Evolutionary conservation across 345 rosid genomes (phyloP).

Genomic region (Camelina sativa): DNA sequence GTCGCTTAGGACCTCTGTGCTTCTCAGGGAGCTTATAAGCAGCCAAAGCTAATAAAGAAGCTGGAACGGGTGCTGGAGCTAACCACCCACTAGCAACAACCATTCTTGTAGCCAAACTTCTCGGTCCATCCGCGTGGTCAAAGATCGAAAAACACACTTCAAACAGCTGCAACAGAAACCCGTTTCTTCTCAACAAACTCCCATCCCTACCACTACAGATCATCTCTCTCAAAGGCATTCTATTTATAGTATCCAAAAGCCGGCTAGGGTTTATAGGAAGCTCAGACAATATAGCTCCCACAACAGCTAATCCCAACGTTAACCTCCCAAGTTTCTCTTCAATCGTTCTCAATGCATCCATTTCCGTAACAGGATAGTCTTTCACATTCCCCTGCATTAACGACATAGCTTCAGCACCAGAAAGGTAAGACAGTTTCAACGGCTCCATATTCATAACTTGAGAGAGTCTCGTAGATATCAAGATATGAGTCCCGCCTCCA

Average conservation of each 20-base stretch:
- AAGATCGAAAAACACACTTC: slow-evolving; percentile 97
- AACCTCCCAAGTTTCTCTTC: slow-evolving; percentile 89
- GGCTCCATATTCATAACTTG: slow-evolving; percentile 90
- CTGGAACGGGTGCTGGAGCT: slow-evolving; percentile 81
- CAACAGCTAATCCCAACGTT: slow-evolving; percentile 77
- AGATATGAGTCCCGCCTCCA: slow-evolving; percentile 89
- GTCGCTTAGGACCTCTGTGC: slow-evolving; percentile 51
- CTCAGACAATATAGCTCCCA: slow-evolving; percentile 85
- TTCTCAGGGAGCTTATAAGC: slow-evolving; percentile 83
- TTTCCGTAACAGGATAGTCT: slow-evolving; percentile 67
- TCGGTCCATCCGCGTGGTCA: slow-evolving; percentile 87
- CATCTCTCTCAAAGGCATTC: slow-evolving; percentile 79
- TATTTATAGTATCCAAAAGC: slow-evolving; percentile 80
- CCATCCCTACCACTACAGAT: slow-evolving; percentile 64
- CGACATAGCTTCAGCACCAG: slow-evolving; percentile 82
- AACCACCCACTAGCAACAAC: slow-evolving; percentile 91
- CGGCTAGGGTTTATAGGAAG: slow-evolving; percentile 90
- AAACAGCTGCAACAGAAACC: slow-evolving; percentile 77
- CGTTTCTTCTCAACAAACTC: slow-evolving; percentile 53
- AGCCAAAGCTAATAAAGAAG: slow-evolving; percentile 69
- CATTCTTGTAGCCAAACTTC: slow-evolving; percentile 95
- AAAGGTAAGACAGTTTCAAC: slow-evolving; percentile 72
- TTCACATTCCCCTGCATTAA: slow-evolving; percentile 78
- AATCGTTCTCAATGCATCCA: slow-evolving; percentile 70
- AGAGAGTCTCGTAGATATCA: slow-evolving; percentile 77